Conservation (phyloP, 768 basidiomycete species). For the Lyophyllum decastes region DNA sequence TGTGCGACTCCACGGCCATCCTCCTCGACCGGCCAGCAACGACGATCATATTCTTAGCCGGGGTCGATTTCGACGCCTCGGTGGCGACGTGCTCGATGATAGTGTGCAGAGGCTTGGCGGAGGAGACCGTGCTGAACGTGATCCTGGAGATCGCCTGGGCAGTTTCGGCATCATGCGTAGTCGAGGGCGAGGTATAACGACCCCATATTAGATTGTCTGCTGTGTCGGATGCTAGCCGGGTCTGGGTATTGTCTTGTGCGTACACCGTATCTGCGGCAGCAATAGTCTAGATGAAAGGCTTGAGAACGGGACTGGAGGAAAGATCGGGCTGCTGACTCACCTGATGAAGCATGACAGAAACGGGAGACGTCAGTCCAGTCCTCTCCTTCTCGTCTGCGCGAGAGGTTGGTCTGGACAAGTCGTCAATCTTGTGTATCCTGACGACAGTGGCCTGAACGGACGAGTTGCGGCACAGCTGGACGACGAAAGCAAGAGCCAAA, state of each 20-base stretch:
- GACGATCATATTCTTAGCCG: slow-evolving; percentile 57
- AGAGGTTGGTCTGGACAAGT: slow-evolving; percentile 27
- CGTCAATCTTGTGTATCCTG: slow-evolving; percentile 52
- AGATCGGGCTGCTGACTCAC: slow-evolving; percentile 23
- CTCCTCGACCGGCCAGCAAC: slow-evolving; percentile 75
- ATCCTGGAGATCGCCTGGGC: slow-evolving; percentile 60
- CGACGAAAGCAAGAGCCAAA: slow-evolving; percentile 75
- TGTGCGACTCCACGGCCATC: slow-evolving; percentile 60
- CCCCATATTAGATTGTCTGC: slow-evolving; percentile 83
- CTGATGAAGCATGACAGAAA: slow-evolving; percentile 24
- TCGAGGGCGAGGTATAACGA: slow-evolving; percentile 46
- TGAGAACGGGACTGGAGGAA: not conserved
- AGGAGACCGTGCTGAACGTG: slow-evolving; percentile 51
- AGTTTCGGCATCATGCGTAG: slow-evolving; percentile 27
- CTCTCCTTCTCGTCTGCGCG: slow-evolving; percentile 25
- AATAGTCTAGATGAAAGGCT: slow-evolving; percentile 36
- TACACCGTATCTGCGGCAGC: slow-evolving; percentile 74
- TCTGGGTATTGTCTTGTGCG: slow-evolving; percentile 61
- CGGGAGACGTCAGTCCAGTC: not conserved
- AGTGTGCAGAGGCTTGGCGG: slow-evolving; percentile 56
- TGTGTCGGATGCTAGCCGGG: slow-evolving; percentile 71
- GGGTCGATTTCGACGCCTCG: slow-evolving; percentile 25
- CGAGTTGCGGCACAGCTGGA: slow-evolving; percentile 71
- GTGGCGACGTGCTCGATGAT: slow-evolving; percentile 46
- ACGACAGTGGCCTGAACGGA: slow-evolving; percentile 74